These are phyloP conservation scores for Plasmodium berghei DNA, from an alignment of 169 alveolate species.

Conservation along the genomic window DNA sequence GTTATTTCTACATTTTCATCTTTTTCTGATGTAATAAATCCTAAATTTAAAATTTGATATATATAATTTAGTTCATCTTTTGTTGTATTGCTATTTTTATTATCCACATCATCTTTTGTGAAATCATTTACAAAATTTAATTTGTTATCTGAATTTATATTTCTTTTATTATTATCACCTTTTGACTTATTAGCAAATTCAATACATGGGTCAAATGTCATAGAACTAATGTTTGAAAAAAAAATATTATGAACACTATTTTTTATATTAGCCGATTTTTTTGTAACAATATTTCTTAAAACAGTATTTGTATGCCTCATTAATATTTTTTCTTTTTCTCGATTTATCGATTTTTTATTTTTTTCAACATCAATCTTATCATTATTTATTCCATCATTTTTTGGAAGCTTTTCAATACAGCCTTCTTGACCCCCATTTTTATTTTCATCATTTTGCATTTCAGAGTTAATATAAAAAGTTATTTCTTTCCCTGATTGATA, in stretches of 20 bases:
- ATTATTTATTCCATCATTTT: neutral
- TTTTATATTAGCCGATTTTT: conserved; percentile 34
- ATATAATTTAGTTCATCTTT: conserved; percentile 51
- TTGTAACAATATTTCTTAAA: conserved; percentile 43
- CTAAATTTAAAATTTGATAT: neutral
- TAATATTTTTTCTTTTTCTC: neutral
- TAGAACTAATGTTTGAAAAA: conserved; percentile 32
- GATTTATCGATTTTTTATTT: neutral
- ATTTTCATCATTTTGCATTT: no score
- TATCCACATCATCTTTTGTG: neutral
- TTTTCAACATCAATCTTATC: neutral
- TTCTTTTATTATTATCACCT: neutral
- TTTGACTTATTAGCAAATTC: neutral
- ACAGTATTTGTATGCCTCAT: conserved; percentile 26
- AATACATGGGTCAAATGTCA: conserved; percentile 31
- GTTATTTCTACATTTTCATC: neutral
- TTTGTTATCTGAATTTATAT: neutral
- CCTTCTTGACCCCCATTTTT: no score
- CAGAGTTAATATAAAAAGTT: no score
- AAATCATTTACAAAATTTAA: neutral
- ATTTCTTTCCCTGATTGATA: no score
- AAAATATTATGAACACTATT: conserved; percentile 56
- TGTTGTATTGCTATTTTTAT: neutral
- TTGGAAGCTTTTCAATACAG: no score
- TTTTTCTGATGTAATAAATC: neutral